Percentiles rank a stretch among this genome's conserved stretches.
Evolutionary conservation across 75 land plant species (phyloP).

Genomic region (Sequoia sempervirens): DNA sequence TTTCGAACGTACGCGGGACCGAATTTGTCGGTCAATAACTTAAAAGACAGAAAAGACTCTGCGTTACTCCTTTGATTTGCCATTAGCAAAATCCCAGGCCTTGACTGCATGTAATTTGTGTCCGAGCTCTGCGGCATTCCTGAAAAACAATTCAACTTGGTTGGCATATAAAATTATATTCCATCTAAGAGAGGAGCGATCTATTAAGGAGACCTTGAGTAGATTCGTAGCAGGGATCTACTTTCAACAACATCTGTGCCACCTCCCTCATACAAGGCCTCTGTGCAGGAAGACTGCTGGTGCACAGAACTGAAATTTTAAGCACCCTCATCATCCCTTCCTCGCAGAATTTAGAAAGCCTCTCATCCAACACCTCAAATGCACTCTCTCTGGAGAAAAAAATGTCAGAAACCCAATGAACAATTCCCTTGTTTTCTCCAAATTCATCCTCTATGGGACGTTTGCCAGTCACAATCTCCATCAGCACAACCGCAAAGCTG

Average conservation of each 20-base stretch:
- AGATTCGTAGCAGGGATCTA: background rate
- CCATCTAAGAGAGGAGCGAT: too few species aligned
- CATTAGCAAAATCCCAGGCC: too few species aligned
- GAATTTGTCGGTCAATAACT: too few species aligned
- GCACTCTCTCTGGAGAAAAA: constrained; percentile 19
- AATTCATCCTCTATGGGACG: constrained; percentile 55
- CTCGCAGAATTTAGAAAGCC: constrained; percentile 15
- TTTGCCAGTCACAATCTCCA: constrained; percentile 75
- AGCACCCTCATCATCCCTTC: constrained; percentile 51
- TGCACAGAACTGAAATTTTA: constrained; percentile 47
- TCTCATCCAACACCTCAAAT: constrained; percentile 30
- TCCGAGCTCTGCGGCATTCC: too few species aligned
- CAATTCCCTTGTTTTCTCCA: constrained; percentile 65
- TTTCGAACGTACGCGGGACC: too few species aligned
- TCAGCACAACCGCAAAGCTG: constrained; percentile 73
- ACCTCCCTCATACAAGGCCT: constrained; percentile 65
- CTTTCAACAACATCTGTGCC: constrained; percentile 52
- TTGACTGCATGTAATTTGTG: too few species aligned
- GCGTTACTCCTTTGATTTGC: too few species aligned
- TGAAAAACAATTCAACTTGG: too few species aligned
- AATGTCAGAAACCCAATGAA: constrained; percentile 38
- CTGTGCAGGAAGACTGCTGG: constrained; percentile 27
- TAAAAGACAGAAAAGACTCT: too few species aligned
- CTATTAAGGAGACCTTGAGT: too few species aligned
- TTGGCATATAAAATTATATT: too few species aligned